Conservation (phyloP, 495 filamentous ascomycete species). For the Pyrenopolyporus hunteri region DNA sequence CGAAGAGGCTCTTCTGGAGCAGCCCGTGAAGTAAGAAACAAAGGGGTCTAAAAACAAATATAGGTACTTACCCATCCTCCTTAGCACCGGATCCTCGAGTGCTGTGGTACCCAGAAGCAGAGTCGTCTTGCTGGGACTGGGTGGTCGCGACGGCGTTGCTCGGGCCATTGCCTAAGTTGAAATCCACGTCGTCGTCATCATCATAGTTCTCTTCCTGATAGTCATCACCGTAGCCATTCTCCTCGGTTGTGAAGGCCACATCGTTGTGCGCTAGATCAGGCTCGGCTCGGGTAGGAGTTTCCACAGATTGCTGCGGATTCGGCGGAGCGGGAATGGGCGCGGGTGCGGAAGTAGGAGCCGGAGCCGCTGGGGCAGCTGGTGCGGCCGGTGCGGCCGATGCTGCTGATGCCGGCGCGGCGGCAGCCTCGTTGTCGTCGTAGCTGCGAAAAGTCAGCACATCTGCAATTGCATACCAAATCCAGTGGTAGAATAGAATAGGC, state of each 20-base stretch:
- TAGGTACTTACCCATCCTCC: slow-evolving; percentile 99
- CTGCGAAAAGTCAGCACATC: slow-evolving; percentile 51
- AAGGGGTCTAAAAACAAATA: slow-evolving; percentile 34
- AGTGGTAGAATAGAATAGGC: neutral
- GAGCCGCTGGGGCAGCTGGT: slow-evolving; percentile 42
- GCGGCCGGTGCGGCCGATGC: slow-evolving; percentile 44
- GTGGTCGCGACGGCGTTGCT: slow-evolving; percentile 42
- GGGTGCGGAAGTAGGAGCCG: slow-evolving; percentile 18
- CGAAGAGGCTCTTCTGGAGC: slow-evolving; percentile 21
- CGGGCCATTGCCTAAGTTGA: slow-evolving; percentile 58
- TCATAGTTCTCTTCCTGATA: slow-evolving; percentile 61
- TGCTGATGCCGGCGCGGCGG: slow-evolving; percentile 43
- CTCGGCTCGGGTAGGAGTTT: slow-evolving; percentile 23
- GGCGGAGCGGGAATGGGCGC: slow-evolving; percentile 14
- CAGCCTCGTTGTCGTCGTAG: slow-evolving; percentile 83
- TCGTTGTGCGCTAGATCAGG: slow-evolving; percentile 26
- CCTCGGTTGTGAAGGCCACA: slow-evolving; percentile 40
- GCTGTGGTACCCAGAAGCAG: slow-evolving; percentile 40
- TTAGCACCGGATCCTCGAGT: slow-evolving; percentile 73
- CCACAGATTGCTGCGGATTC: slow-evolving; percentile 20
- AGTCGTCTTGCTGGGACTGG: slow-evolving; percentile 46
- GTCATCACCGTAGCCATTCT: slow-evolving; percentile 61
- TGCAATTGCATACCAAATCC: neutral
- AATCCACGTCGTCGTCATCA: slow-evolving; percentile 69
- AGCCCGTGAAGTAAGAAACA: slow-evolving; percentile 13